A percentile compares a stretch with the other conserved stretches of the same genome.
Evolutionary conservation across 2,329 filamentous ascomycete genomes (phyloP).

Genomic region (Leptosphaerulina australis): DNA sequence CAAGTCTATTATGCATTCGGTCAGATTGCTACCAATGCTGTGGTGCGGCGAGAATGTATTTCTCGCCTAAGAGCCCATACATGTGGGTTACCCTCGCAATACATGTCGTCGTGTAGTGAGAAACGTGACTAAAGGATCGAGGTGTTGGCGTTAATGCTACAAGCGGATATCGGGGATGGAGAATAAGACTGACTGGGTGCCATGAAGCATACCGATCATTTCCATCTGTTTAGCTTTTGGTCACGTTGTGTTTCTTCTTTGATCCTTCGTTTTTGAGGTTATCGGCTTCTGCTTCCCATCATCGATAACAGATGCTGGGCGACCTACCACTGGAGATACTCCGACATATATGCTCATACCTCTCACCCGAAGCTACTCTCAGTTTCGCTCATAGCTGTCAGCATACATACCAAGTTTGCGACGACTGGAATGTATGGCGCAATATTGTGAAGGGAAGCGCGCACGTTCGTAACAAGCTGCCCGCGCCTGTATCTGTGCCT

Average conservation of each 20-base stretch:
- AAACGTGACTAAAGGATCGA: constrained; percentile 12
- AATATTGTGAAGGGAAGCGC: constrained; percentile 10
- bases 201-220: constrained; percentile 8
- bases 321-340: constrained; percentile 18
- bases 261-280: background rate
- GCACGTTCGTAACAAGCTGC: background rate
- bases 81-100: constrained; percentile 14
- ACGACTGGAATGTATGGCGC: constrained; percentile 19
- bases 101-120: constrained; percentile 4
- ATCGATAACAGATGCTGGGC: constrained; percentile 5
- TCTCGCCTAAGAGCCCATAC: constrained; percentile 3
- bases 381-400: constrained; percentile 15
- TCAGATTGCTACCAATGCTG: constrained; percentile 8
- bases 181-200: constrained; percentile 7
- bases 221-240: background rate
- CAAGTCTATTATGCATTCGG: constrained; percentile 7
- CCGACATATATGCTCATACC: constrained; percentile 9
- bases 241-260: constrained; percentile 8
- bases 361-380: constrained; percentile 12
- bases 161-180: constrained; percentile 6
- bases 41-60: constrained; percentile 13
- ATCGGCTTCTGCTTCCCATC: background rate
- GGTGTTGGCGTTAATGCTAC: constrained; percentile 6
- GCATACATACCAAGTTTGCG: constrained; percentile 9
- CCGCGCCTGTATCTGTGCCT: background rate